Evolutionary conservation across 345 rosid genomes (phyloP), one percentile per base, ranked within the genome.

Genomic region (Turritis glabra): DNA sequence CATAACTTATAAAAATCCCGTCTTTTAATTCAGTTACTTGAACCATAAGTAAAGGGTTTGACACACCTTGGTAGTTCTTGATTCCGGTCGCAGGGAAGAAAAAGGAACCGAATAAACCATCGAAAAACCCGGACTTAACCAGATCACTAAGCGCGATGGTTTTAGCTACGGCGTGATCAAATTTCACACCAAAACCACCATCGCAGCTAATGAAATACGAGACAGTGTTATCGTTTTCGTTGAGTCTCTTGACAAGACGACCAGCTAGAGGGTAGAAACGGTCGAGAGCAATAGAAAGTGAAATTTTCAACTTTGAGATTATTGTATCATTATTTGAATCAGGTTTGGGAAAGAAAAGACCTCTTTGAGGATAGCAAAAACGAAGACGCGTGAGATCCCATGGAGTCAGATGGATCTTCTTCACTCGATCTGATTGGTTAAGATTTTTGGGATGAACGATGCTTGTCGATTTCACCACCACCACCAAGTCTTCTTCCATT

Each of bases 21-120:
- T 84, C 84, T 0, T 5, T 66, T 2, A 82, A 74, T 68, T 84
- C 79, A 0, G 87, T 81, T 1, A 79, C 54, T 17, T 84, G 87
- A 27, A 84, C 78, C 10, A 75, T 81, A 5, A 79, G 69, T 70
- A 79, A 78, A 1, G 86, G 79, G 2, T 70, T 66, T 15, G 74
- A 66, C 19, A 48, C 23, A 3, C 79, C 86, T 3, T 79, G 73
- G 4, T 10, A 12, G 77, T 75, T 75, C 5, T 3, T 43, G 6
- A 79, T 0, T 8, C 78, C 83, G 19, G 78, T 82, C 1, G 80
- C 14, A 3, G 83, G 77, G 43, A 65, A 65, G 23, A n/a, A n/a
- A n/a, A 80, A 82, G 0, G 82, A 77, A 52, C 72, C 38, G 3
- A 79, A 58, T 5, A 72, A 46, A 1, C 64, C 17, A 15, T 74